Percentiles rank a stretch among this genome's conserved stretches.
Evolutionary conservation across 345 rosid genomes (phyloP).

Genomic region (Mallotus nudiflorus): DNA sequence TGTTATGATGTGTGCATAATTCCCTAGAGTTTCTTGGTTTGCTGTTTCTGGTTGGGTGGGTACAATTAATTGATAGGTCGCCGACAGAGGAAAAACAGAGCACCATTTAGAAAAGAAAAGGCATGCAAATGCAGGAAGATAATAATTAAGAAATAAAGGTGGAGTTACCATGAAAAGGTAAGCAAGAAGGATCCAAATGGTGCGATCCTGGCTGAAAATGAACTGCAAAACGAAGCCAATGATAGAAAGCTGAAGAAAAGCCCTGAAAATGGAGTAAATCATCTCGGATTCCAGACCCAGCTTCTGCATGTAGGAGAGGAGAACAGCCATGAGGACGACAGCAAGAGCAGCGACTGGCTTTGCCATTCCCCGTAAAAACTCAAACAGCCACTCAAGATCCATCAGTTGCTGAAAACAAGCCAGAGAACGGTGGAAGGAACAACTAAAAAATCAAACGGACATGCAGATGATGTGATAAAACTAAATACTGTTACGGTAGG

Average conservation of each 20-base stretch:
- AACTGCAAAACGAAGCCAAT: slow-evolving; percentile 91
- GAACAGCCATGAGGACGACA: slow-evolving; percentile 72
- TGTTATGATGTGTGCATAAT: too few relatives aligned
- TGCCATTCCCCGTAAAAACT: slow-evolving; percentile 66
- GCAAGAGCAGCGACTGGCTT: slow-evolving; percentile 78
- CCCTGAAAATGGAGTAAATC: slow-evolving; percentile 63
- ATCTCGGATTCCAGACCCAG: slow-evolving; percentile 79
- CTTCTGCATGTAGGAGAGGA: slow-evolving; percentile 57
- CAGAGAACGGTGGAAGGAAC: too few relatives aligned
- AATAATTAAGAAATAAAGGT: not conserved
- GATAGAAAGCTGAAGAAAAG: slow-evolving; percentile 80
- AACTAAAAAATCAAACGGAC: too few relatives aligned
- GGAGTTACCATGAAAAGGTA: slow-evolving; percentile 79
- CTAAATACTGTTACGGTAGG: too few relatives aligned
- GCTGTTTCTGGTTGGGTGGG: too few relatives aligned
- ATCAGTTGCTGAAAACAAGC: slow-evolving; percentile 10
- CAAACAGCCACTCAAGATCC: slow-evolving; percentile 58
- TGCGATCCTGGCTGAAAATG: slow-evolving; percentile 60
- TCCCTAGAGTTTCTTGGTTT: too few relatives aligned
- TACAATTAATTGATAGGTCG: too few relatives aligned
- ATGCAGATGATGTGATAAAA: too few relatives aligned
- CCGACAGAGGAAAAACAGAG: too few relatives aligned
- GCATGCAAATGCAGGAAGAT: not conserved
- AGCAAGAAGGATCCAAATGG: slow-evolving; percentile 70
- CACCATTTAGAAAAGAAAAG: not conserved